These are phyloP conservation scores for Saccharomyces hybrid DNA, from an alignment of 1,139 yeast species.

Conservation along the genomic window DNA sequence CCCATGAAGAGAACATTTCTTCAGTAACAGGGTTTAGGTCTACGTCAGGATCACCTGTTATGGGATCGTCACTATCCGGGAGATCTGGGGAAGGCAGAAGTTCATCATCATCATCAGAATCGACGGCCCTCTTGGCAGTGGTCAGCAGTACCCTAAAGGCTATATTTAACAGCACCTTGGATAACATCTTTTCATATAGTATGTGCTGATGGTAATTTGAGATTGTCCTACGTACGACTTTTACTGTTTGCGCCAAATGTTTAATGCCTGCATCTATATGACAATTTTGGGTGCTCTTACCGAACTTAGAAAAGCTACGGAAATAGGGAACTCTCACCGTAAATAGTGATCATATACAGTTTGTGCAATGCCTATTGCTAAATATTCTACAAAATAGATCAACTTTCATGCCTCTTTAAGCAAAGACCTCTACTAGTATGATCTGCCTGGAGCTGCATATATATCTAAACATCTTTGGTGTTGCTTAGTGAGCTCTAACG, in stretches of 20 bases:
- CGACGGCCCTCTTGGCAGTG: constrained; percentile 17
- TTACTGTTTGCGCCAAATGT: background rate
- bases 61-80: constrained; percentile 23
- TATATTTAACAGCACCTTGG: constrained; percentile 9
- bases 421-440: no score
- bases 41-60: constrained; percentile 32
- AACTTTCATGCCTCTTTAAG: background rate
- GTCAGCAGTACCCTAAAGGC: constrained; percentile 10
- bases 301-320: background rate
- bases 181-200: constrained; percentile 6
- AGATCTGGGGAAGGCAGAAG: constrained; percentile 17
- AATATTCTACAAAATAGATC: no score
- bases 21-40: constrained; percentile 87
- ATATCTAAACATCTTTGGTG: no score
- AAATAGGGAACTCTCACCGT: background rate
- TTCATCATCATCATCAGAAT: constrained; percentile 24
- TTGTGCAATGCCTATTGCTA: background rate
- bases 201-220: background rate
- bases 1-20: constrained; percentile 96
- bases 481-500: no score
- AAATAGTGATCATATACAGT: background rate
- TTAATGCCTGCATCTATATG: background rate
- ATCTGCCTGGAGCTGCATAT: no score
- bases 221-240: constrained; percentile 2
- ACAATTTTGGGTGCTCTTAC: background rate